Conservation (phyloP, 179 eudicot species). For the Beta lomatogona region DNA sequence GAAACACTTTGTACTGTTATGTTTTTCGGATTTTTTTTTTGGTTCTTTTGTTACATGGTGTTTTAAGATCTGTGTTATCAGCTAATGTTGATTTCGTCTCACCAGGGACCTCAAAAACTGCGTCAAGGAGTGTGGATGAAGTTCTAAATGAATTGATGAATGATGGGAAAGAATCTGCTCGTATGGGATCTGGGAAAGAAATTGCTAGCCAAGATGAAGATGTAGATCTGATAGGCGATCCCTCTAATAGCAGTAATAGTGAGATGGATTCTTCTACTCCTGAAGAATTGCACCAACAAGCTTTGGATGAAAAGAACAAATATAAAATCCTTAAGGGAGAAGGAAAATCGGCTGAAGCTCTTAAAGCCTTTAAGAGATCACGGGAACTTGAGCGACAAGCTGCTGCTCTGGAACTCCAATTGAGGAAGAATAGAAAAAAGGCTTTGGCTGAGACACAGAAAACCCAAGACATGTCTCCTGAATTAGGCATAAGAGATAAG, state of each 20-base stretch:
- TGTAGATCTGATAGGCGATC: conserved; percentile 36
- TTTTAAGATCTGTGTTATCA: conserved; percentile 14
- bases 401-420: conserved; percentile 65
- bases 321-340: conserved; percentile 73
- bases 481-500: conserved; percentile 33
- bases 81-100: conserved; percentile 32
- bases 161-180: conserved; percentile 45
- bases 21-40: background rate
- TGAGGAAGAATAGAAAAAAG: conserved; percentile 71
- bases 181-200: conserved; percentile 40
- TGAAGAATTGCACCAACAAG: conserved; percentile 80
- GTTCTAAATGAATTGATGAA: conserved; percentile 56
- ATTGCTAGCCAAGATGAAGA: conserved; percentile 36
- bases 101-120: conserved; percentile 64
- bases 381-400: conserved; percentile 96
- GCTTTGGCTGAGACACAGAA: conserved; percentile 50
- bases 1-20: conserved; percentile 1
- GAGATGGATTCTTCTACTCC: conserved; percentile 57
- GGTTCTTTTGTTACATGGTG: conserved; percentile 12
- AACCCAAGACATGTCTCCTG: conserved; percentile 36
- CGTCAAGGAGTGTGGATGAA: conserved; percentile 63
- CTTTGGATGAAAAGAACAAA: conserved; percentile 76
- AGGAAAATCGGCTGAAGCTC: conserved; percentile 86
- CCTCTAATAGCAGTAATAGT: conserved; percentile 33
- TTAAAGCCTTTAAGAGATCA: conserved; percentile 81